Conservation (phyloP, 768 basidiomycete genomes). For the Amanita fuliginea region DNA sequence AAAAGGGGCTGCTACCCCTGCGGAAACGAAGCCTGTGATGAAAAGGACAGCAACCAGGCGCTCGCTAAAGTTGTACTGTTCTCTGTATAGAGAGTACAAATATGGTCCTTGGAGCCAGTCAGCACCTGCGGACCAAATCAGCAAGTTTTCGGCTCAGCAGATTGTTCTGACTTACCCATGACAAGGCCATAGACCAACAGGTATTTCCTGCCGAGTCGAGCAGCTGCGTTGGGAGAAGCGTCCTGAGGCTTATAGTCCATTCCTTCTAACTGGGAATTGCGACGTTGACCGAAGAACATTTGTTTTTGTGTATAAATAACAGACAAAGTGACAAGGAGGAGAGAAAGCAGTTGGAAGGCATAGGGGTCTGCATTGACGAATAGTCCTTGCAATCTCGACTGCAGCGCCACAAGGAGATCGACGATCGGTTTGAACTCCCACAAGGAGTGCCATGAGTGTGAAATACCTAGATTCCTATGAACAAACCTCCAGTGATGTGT, state of each 20-base stretch:
- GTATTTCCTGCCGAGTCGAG: conserved; percentile 29
- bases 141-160: background rate
- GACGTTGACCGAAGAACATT: conserved; percentile 11
- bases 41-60: conserved; percentile 59
- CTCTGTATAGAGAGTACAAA: conserved; percentile 62
- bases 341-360: conserved; percentile 26
- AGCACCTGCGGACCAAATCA: conserved; percentile 32
- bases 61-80: conserved; percentile 56
- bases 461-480: too few species aligned
- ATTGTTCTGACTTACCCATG: conserved; percentile 40
- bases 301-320: conserved; percentile 22
- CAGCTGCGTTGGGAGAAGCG: background rate
- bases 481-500: too few species aligned
- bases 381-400: background rate
- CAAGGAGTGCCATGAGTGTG: background rate
- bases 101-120: conserved; percentile 80
- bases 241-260: background rate
- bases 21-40: conserved; percentile 68
- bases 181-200: conserved; percentile 60
- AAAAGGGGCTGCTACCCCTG: conserved; percentile 56
- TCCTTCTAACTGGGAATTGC: background rate
- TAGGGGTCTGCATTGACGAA: conserved; percentile 18
- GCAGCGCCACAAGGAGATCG: background rate
- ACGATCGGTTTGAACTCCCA: background rate
- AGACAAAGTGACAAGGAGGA: conserved; percentile 21